Evolutionary conservation across 2,329 filamentous ascomycete species (phyloP), one percentile per base, ranked within the genome.

Genomic region (Bipolaris bicolor): DNA sequence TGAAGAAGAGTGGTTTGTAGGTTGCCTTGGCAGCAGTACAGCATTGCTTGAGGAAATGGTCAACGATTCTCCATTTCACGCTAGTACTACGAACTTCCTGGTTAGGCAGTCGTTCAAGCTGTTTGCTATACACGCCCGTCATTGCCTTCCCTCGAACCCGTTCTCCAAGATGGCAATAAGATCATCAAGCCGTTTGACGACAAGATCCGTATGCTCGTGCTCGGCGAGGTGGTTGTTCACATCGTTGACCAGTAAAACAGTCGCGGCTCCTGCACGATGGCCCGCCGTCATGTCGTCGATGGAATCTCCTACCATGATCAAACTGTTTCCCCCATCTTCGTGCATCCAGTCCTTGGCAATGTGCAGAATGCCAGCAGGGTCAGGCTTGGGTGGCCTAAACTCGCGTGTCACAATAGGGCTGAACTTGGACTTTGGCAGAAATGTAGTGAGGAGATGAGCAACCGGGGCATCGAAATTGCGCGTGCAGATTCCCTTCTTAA

Each of bases 211-310:
- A 74, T 92, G 86, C 62, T 87, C 84, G 71, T 96, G 90, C 22
- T 85, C 81, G 7, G 82, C 85, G 56, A 97, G 73, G 63, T 89
- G 83, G 53, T 76, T 76, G 72, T 97, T 97, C n/a, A 84, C 88
- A n/a, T 91, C 86, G 69, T 96, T 96, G 15, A 89, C 83, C 43
- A 99, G 80, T 72, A 98, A 73, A n/a, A 98, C 92, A 0, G 95
- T 98, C 33, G 92, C 90, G 1, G 93, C 91, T 1, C 94, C 94
- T 0, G 94, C 94, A 50, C 82, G 83, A 58, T 89, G 85, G 0
- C 95, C 94, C 0, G 94, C 92, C 7, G 89, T 90, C 86, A 98
- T 96, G 73, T 99, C 95, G 74, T 98, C 95, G 53, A 96, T 86
- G 15, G 89, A 92, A 56, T 85, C 83, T 9, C 82, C 82, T 0